A percentile compares a stretch with the other conserved stretches of the same genome.
phyloP scores from a whole-genome alignment of 2,329 filamentous ascomycete genomes.

The Zasmidium cellare region DNA sequence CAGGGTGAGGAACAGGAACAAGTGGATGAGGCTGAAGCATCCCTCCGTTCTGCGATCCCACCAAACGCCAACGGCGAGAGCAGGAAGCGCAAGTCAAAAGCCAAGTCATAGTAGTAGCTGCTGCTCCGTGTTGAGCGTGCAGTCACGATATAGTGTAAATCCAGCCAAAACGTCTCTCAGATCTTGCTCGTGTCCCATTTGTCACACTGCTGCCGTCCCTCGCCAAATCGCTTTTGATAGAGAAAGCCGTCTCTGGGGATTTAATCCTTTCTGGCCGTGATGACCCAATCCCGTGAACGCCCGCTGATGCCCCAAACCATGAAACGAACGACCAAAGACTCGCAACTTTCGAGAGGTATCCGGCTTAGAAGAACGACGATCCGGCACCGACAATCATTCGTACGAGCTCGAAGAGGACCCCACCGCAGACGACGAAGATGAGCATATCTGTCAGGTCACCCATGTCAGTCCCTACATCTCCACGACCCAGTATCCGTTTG shows the following conservation, averaged over 20 bases:
- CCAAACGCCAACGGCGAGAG: slow-evolving; percentile 48
- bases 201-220: not conserved
- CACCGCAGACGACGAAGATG: slow-evolving; percentile 64
- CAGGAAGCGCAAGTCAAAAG: slow-evolving; percentile 39
- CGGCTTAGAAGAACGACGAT: slow-evolving; percentile 6
- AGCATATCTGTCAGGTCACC: slow-evolving; percentile 50
- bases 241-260: not conserved
- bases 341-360: not conserved
- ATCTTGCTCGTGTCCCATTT: not conserved
- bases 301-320: too few species aligned
- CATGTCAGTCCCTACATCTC: not conserved
- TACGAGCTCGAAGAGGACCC: slow-evolving; percentile 59
- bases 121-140: not conserved
- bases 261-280: not conserved
- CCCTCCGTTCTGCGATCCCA: slow-evolving; percentile 43
- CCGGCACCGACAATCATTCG: slow-evolving; percentile 43
- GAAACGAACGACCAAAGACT: not conserved
- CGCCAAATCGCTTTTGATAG: not conserved
- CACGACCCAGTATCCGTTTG: not conserved
- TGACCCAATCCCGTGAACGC: too few species aligned
- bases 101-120: slow-evolving; percentile 16
- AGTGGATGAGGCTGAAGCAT: slow-evolving; percentile 38
- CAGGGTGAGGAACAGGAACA: slow-evolving; percentile 35
- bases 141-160: not conserved
- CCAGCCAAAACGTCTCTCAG: not conserved